Evolutionary conservation across 768 basidiomycete genomes (phyloP).

Genomic region (Megacollybia marginata): DNA sequence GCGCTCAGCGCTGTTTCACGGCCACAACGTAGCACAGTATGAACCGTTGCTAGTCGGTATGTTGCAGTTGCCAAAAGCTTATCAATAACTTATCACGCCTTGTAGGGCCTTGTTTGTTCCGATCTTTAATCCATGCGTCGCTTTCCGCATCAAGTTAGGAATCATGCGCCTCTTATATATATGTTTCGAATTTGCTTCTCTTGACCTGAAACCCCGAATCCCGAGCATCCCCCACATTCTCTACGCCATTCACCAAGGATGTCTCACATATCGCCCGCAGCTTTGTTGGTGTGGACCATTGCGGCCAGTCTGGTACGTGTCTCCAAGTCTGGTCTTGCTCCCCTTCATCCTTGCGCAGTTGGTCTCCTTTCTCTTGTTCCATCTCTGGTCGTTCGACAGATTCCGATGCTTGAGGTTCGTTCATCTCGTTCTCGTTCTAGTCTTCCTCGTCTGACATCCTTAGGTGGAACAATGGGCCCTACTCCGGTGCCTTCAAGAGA

Average conservation of each 20-base stretch:
- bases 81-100: too few relatives aligned
- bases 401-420: constrained; percentile 66
- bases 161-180: too few relatives aligned
- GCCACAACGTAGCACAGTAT: not conserved
- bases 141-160: too few relatives aligned
- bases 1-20: not conserved
- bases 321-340: too few relatives aligned
- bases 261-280: constrained; percentile 58
- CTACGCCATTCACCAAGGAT: constrained; percentile 21
- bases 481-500: constrained; percentile 75
- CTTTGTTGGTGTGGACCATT: constrained; percentile 56
- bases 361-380: constrained; percentile 56
- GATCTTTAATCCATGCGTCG: too few relatives aligned
- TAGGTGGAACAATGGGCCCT: constrained; percentile 64
- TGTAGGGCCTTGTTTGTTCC: too few relatives aligned
- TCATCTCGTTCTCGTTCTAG: not conserved
- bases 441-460: not conserved
- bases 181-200: too few relatives aligned
- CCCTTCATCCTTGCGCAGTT: constrained; percentile 29
- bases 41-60: too few relatives aligned
- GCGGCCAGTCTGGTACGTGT: constrained; percentile 42
- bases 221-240: too few relatives aligned
- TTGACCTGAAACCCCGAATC: too few relatives aligned
- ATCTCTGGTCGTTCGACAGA: constrained; percentile 74
- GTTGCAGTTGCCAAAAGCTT: too few relatives aligned